Conservation (phyloP, 441 rosid genomes). For the Adansonia rubrostipa region DNA sequence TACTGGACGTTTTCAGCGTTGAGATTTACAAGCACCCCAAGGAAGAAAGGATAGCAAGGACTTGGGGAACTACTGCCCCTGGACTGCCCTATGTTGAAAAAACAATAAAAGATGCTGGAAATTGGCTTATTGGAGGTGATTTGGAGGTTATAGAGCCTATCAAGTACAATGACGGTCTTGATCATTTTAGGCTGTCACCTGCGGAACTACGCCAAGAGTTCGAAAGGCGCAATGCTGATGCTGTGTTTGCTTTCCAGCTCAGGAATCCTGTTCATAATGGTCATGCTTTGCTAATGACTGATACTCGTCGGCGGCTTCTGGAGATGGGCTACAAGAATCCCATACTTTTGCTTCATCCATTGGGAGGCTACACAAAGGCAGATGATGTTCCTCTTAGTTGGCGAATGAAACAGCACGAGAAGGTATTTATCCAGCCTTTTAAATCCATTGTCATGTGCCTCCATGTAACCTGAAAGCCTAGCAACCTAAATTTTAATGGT, state of each 20-base stretch:
- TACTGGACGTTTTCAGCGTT: conserved; percentile 49
- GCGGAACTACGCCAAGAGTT: conserved; percentile 76
- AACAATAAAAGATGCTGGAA: conserved; percentile 68
- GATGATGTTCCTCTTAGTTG: conserved; percentile 95
- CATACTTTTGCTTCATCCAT: conserved; percentile 86
- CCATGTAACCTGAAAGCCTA: too few relatives aligned
- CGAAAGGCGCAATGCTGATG: conserved; percentile 85
- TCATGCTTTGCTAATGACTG: conserved; percentile 90
- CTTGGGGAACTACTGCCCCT: conserved; percentile 91
- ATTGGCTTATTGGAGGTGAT: conserved; percentile 94
- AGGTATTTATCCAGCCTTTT: conserved; percentile 46
- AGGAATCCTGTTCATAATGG: conserved; percentile 98
- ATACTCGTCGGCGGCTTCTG: conserved; percentile 83
- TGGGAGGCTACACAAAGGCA: conserved; percentile 94
- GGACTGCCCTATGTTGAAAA: conserved; percentile 88
- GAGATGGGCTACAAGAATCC: conserved; percentile 97
- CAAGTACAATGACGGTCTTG: conserved; percentile 87
- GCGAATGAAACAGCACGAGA: conserved; percentile 96
- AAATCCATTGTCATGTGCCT: neutral
- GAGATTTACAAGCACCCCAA: conserved; percentile 93
- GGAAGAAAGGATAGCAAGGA: conserved; percentile 94
- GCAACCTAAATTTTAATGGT: too few relatives aligned
- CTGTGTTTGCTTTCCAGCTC: conserved; percentile 94
- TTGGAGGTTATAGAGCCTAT: conserved; percentile 83
- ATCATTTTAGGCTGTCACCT: conserved; percentile 81